Evolutionary conservation across 805 yeast species (phyloP).

Genomic region (Schwanniomyces pseudopolymorphus): DNA sequence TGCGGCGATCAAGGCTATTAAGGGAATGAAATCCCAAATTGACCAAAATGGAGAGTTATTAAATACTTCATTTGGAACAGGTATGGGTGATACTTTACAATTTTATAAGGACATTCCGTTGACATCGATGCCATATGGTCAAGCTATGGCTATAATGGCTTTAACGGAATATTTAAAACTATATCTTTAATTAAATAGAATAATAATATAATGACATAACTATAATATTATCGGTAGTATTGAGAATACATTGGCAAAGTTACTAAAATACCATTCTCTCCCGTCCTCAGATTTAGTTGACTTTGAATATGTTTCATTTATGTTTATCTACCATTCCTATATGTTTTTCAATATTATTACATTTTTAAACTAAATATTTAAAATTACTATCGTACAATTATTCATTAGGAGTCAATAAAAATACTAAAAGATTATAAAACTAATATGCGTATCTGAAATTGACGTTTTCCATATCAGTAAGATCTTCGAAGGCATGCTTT

Average conservation of each 20-base stretch:
- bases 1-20: constrained; percentile 27
- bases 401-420: background rate
- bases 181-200: constrained; percentile 10
- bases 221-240: too few relatives aligned
- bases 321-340: too few relatives aligned
- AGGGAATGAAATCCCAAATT: constrained; percentile 27
- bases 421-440: background rate
- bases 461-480: constrained; percentile 21
- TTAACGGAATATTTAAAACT: constrained; percentile 25
- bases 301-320: too few relatives aligned
- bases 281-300: too few relatives aligned
- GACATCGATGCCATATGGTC: constrained; percentile 36
- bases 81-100: constrained; percentile 31
- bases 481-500: constrained; percentile 23
- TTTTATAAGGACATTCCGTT: constrained; percentile 33
- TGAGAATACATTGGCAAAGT: too few relatives aligned
- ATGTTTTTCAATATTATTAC: too few relatives aligned
- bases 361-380: too few relatives aligned
- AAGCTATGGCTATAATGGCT: constrained; percentile 40
- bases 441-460: constrained; percentile 5
- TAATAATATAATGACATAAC: too few relatives aligned
- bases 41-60: constrained; percentile 29
- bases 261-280: too few relatives aligned
- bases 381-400: background rate
- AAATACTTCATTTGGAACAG: constrained; percentile 37